Percentiles rank a stretch among this genome's conserved stretches.
Evolutionary conservation across 1,139 yeast species (phyloP).

Genomic region (Candida sanyaensis): DNA sequence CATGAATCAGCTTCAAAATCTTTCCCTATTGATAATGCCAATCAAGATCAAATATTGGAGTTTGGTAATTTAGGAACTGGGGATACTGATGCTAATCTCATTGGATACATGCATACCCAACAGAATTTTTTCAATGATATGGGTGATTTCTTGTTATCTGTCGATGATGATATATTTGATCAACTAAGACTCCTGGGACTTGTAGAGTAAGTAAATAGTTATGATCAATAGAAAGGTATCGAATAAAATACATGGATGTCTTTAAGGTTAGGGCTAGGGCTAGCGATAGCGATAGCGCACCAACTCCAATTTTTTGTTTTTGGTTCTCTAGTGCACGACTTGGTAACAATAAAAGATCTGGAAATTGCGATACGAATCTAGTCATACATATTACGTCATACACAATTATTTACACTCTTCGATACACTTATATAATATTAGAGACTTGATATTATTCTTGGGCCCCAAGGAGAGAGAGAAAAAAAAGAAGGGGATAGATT

Average conservation of each 20-base stretch:
- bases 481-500: too few species aligned
- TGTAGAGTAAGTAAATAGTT: not conserved
- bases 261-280: too few species aligned
- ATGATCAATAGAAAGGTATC: not conserved
- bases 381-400: too few species aligned
- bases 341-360: too few species aligned
- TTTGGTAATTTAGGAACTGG: slow-evolving; percentile 6
- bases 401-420: too few species aligned
- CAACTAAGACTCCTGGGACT: slow-evolving; percentile 9
- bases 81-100: slow-evolving; percentile 5
- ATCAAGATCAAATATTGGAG: slow-evolving; percentile 8
- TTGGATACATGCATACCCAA: slow-evolving; percentile 8
- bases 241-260: too few species aligned
- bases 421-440: too few species aligned
- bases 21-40: slow-evolving; percentile 9
- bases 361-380: too few species aligned
- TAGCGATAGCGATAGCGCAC: too few species aligned
- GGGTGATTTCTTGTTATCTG: slow-evolving; percentile 10
- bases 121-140: slow-evolving; percentile 10
- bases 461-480: too few species aligned
- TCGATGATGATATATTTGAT: slow-evolving; percentile 11
- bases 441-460: too few species aligned
- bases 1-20: slow-evolving; percentile 12
- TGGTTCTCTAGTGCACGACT: too few species aligned
- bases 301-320: not conserved